Base-by-base conservation (phyloP, 805 yeast genomes). In the Cyberlindnera xishuangbannaensis region DNA sequence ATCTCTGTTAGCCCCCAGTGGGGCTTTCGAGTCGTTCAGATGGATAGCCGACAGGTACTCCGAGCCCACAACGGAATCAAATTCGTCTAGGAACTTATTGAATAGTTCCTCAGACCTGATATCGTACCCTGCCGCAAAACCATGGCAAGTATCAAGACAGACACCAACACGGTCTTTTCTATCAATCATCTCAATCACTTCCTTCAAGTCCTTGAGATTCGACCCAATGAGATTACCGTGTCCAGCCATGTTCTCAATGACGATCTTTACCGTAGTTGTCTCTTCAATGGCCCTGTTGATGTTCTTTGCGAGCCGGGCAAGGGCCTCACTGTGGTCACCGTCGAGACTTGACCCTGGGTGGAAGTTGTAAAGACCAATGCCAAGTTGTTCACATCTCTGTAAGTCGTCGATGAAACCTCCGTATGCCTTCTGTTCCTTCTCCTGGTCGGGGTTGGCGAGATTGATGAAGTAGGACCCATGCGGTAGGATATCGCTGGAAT, bases 241-340 rank as follows among this genome's bases (percentile, higher is more conserved):
- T 8, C 98, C 98, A 2, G 98, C 96, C 98, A 92, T 92, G 53
- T 90, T 92, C 52, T 92, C 98, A 39, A 92, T 68, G 10, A 92
- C 94, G 27, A 92, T 78, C 50, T 81, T 88, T 20, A 92, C 97
- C 52, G 76, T 80, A 6, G 61, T 48, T 0, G 98, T 92, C 36
- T 75, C 76, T 17, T 59, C 58, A 30, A 83, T 79, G 5, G 95
- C 97, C 29, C 61, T 67, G 56, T 92, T 90, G 43, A 92, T 78
- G 45, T 82, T 81, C 16, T 67, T 65, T 0, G 97, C 97, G 43
- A 92, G 63, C 37, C 77, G 73, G 33, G 59, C 61, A 24, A 88
- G 59, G 2, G 94, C 86, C 14, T 64, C 71, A 5, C 58, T 52
- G 50, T 80, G 83, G 51, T 82, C 84, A 17, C 81, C 81, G 19